Evolutionary conservation across 2,329 filamentous ascomycete species (phyloP), one percentile per base, ranked within the genome.

Genomic region (Aureobasidium musti): DNA sequence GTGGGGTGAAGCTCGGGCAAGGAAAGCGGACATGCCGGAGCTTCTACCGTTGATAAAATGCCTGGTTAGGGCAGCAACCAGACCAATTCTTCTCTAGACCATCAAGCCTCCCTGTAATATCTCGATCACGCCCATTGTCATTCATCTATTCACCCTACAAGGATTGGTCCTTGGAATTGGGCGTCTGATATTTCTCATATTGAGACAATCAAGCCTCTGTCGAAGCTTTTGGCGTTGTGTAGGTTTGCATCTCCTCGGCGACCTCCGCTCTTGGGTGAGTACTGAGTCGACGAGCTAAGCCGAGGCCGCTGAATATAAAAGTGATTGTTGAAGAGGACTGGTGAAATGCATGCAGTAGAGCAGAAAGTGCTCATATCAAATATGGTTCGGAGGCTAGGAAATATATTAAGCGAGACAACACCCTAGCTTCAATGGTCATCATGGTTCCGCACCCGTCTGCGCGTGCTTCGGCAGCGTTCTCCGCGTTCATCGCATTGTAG

Each of bases 1-100:
- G 41, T 47, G 57, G 57, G 57, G 57, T 49, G 26, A 45, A 59
- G 54, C 54, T 59, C 54, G 39, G 54, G 39, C 54, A 56, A n/a
- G 52, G 3, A 17, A 41, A 45, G 54, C 54, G 37, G 37, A 17
- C 54, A 52, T 19, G 26, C 37, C 54, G 37, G 54, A 59, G 54
- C 37, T 43, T 23, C 21, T 45, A 59, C 37, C 39, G 35, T 59
- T 45, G 39, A 21, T n/a, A 19, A 33, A 43, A 13, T 30, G 26
- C 17, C 54, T 39, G 5, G 2, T 49, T 37, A 26, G 57, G 43
- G 43, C 41, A 49, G 17, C 41, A 61, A 35, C 59, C 23, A 63
- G 8, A 28, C 59, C 59, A 39, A 39, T 63, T 41, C 33, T 41
- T 30, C 28, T 23, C 45, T 39, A 63, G 45, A 26, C 10, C 21